Base-by-base conservation (phyloP, 75 land plant species). In the Azolla pinnata region DNA sequence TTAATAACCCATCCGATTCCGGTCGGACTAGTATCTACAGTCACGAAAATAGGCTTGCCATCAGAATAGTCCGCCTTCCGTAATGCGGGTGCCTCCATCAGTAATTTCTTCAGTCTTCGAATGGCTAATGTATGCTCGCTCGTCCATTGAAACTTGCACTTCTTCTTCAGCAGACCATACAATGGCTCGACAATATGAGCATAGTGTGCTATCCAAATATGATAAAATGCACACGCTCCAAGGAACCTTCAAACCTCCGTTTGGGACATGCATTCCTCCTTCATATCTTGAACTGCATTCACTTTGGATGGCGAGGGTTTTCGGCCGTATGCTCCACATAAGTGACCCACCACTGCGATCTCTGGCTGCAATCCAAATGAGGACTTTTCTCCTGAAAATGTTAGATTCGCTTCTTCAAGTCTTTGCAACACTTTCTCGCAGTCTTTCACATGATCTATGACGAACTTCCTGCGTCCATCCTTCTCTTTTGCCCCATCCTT, bases 181-280 rank as follows among this genome's bases (percentile, higher is more conserved):
- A 46, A 23, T 18, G 12, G 17, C n/a, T 46, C 17, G 17, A 2
- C 49, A 4, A 46, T 28, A 54, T 54, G 24, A 16, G 32, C 24
- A 54, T 29, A 54, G 24, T 7, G 56, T 31, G 56, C 28, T 4
- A 54, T 54, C 56, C 56, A 54, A 3, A 54, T 54, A 28, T 2
- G 26, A 54, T 54, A 54, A 16, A 23, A 54, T 4, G 27, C 29
- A 54, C 56, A 54, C 2, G 56, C 56, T 23, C 56, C 56, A 2
- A 54, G 16, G 24, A 54, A 54, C 24, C 17, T 8, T 54, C 24
- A 2, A 2, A 54, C 56, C 24, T 54, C n/a, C 56, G n/a, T 9
- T 54, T 24, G 24, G 21, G 24, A 23, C 27, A n/a, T 16, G 2
- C 5, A 24, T 29, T 17, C 27, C 24, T 54, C 56, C 2, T 8